phyloP scores from a whole-genome alignment of 140 eudicot species.

The Stevia rebaudiana region DNA sequence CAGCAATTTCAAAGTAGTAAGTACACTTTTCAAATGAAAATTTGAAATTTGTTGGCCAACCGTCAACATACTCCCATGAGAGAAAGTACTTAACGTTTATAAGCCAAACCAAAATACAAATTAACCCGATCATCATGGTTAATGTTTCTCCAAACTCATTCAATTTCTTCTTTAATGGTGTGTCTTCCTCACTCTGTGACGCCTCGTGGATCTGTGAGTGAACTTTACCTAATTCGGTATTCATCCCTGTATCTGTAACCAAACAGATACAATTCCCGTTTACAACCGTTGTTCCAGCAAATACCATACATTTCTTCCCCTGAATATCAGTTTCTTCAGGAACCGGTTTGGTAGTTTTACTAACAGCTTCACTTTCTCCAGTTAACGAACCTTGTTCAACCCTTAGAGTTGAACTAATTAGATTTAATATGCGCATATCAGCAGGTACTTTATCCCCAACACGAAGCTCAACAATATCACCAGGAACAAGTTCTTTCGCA shows the following conservation, averaged over 20 bases:
- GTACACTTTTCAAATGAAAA: constrained; percentile 97
- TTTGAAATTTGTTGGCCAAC: constrained; percentile 82
- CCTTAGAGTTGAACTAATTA: constrained; percentile 81
- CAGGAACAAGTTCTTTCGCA: constrained; percentile 92
- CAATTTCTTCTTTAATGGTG: constrained; percentile 85
- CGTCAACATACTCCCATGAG: constrained; percentile 77
- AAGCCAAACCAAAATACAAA: constrained; percentile 84
- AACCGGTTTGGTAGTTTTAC: constrained; percentile 62
- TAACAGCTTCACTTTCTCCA: constrained; percentile 90
- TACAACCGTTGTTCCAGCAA: constrained; percentile 96
- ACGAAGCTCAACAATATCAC: constrained; percentile 89
- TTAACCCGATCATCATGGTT: constrained; percentile 70
- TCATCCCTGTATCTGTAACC: constrained; percentile 88
- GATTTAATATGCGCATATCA: constrained; percentile 77
- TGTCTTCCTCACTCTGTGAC: constrained; percentile 69
- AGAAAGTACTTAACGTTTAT: constrained; percentile 85
- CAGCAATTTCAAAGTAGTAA: constrained; percentile 88
- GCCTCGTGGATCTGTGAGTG: constrained; percentile 97
- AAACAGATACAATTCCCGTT: constrained; percentile 75
- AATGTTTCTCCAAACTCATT: constrained; percentile 91
- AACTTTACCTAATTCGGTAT: constrained; percentile 84
- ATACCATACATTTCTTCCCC: constrained; percentile 93
- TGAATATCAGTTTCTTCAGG: constrained; percentile 74
- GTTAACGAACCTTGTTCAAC: constrained; percentile 94
- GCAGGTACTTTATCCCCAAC: constrained; percentile 98